These are phyloP conservation scores for Porcisia deanei DNA, from an alignment of 208 protist species.

Conservation along the genomic window DNA sequence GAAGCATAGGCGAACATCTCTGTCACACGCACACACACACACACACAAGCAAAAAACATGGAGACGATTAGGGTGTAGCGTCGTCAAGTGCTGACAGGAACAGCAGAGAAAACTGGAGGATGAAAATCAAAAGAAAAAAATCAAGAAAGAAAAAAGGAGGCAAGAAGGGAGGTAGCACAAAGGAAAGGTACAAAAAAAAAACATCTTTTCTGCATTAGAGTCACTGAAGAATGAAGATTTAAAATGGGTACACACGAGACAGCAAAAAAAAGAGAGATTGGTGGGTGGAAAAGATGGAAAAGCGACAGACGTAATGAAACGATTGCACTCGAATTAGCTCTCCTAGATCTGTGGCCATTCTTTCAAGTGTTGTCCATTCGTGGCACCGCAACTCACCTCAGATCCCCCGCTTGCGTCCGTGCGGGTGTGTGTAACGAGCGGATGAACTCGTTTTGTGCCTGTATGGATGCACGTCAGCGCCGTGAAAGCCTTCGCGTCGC, in stretches of 20 bases:
- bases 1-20: too few species aligned
- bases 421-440: not conserved
- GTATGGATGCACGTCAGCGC: not conserved
- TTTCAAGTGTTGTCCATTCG: not conserved
- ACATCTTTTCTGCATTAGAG: too few species aligned
- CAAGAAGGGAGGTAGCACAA: not conserved
- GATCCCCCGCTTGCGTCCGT: not conserved
- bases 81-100: not conserved
- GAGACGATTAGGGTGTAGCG: not conserved
- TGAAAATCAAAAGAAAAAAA: not conserved
- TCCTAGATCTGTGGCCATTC: not conserved
- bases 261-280: slow-evolving; percentile 4
- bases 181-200: not conserved
- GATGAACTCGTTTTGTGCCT: not conserved
- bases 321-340: not conserved
- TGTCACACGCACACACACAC: not conserved
- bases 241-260: not conserved
- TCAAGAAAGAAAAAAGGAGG: not conserved
- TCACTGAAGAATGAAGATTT: not conserved
- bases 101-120: not conserved
- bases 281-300: not conserved
- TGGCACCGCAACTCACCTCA: not conserved
- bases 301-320: not conserved
- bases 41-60: not conserved
- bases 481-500: not conserved